phyloP scores from a whole-genome alignment of 495 filamentous ascomycete species.

The Hypoxylon lienhwacheense region DNA sequence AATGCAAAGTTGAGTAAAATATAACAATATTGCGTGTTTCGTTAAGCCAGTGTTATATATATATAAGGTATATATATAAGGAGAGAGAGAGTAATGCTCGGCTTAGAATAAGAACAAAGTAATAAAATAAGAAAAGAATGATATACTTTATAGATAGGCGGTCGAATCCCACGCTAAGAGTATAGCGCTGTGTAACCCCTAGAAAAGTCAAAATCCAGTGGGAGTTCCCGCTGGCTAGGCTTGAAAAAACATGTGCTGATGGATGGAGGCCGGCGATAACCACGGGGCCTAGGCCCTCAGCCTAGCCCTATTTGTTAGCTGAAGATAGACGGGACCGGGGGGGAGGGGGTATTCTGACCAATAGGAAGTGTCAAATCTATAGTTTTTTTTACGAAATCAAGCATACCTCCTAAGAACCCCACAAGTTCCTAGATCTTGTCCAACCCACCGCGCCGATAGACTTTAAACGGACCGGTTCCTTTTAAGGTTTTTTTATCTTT shows the following conservation, averaged over 20 bases:
- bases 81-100: too few relatives aligned
- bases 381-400: constrained; percentile 25
- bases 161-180: constrained; percentile 11
- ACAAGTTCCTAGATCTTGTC: constrained; percentile 31
- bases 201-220: constrained; percentile 16
- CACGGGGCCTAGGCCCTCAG: constrained; percentile 12
- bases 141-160: not conserved
- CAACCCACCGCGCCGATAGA: constrained; percentile 24
- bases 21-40: too few relatives aligned
- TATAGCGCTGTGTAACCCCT: constrained; percentile 8
- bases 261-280: constrained; percentile 28
- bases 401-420: constrained; percentile 14
- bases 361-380: constrained; percentile 4
- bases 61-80: too few relatives aligned
- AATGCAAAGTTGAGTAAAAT: too few relatives aligned
- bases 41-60: too few relatives aligned
- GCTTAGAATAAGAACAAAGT: not conserved
- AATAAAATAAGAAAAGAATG: not conserved
- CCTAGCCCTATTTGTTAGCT: constrained; percentile 28
- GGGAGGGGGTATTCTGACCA: constrained; percentile 4
- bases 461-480: too few relatives aligned
- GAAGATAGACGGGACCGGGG: constrained; percentile 9
- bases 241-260: constrained; percentile 28
- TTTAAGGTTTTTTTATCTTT: too few relatives aligned
- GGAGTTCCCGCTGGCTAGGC: constrained; percentile 29